Conservation (phyloP, 2,329 filamentous ascomycete species). For the Talaromyces sp. region DNA sequence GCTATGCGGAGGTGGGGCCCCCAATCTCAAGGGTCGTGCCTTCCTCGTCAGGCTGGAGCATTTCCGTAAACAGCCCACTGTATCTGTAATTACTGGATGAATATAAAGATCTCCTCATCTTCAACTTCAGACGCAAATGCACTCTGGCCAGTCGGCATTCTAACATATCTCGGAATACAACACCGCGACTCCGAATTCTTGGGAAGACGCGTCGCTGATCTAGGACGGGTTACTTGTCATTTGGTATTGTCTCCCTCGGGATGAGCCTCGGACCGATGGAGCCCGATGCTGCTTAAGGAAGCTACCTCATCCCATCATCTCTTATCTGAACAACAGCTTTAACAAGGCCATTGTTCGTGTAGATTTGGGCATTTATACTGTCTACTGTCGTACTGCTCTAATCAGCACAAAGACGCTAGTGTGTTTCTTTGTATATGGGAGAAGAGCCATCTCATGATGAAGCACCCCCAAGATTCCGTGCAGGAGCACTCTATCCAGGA, state of each 20-base stretch:
- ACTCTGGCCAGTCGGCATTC: not conserved
- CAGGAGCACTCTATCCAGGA: constrained; percentile 60
- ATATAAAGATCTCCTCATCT: too few species aligned
- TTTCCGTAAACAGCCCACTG: not conserved
- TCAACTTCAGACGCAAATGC: not conserved
- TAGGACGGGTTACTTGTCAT: not conserved
- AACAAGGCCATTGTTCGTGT: not conserved
- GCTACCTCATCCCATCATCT: not conserved
- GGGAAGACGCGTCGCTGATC: not conserved
- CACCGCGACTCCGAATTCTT: not conserved
- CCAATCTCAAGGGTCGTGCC: not conserved
- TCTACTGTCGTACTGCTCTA: not conserved
- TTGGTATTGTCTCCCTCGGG: not conserved
- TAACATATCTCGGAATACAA: not conserved
- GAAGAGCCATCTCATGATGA: not conserved
- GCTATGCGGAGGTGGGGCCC: not conserved
- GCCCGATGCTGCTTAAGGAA: not conserved
- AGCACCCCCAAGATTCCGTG: constrained; percentile 49
- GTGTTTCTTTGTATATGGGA: not conserved
- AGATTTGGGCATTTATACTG: not conserved
- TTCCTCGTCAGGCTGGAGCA: not conserved
- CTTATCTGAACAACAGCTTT: not conserved
- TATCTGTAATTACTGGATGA: not conserved
- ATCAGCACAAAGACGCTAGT: not conserved
- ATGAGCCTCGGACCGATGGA: constrained; percentile 3